Evolutionary conservation across 169 alveolate species (phyloP), one percentile per base, ranked within the genome.

Genomic region (Miamiensis avidus): DNA sequence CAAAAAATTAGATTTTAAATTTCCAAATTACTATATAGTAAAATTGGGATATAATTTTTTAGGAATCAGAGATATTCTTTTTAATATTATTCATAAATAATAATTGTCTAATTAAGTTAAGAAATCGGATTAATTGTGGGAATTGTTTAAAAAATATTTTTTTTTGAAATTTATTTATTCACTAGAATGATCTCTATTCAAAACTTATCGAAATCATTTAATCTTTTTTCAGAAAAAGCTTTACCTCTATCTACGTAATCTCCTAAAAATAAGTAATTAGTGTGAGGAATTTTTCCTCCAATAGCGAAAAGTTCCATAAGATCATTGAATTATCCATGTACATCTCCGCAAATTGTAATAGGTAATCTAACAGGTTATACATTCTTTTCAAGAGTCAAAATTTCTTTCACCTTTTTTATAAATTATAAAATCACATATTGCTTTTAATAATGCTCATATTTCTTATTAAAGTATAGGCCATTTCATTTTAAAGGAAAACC

Each of bases 321-420:
- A 26, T 82, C 86, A 82, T 69, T 31, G 28, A 82, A 82, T 32
- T 82, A 74, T 33, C 87, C 87, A 77, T 87, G 87, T 31, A 75
- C 79, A 65, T 77, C 84, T 26, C 86, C 87, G 72, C 91, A 85
- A 75, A 89, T 90, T 27, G 93, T 92, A 49, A 92, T 91, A 30
- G 95, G 95, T 15, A 95, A 85, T 32, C 89, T 86, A 29, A 93
- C 86, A 74, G 89, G 89, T 78, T 86, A 76, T 28, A 93, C 94
- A 75, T 93, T 93, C 29, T 87, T 83, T 85, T 93, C 96, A 84
- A 88, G 75, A 34, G 75, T 34, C 69, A 93, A 76, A 64, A 93
- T 88, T 78, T 93, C 96, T 74, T 88, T 93, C 1, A 94, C 96
- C 85, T 91, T 49, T 64, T 29, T n/a, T 49, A 32, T 29, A 49